Conservation (phyloP, 345 rosid genomes). For the Laguncularia racemosa region DNA sequence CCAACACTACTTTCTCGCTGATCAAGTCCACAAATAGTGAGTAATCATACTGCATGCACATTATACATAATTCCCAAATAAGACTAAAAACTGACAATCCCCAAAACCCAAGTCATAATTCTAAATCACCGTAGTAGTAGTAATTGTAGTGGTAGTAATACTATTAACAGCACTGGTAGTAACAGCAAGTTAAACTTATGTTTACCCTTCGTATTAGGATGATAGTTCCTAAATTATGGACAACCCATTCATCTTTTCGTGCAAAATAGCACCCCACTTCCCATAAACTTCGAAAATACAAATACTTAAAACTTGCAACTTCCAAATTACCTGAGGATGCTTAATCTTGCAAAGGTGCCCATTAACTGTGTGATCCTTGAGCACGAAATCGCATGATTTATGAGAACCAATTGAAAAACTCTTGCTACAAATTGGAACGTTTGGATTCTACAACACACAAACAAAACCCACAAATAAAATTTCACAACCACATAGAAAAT, state of each 20-base stretch:
- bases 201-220: too few species aligned
- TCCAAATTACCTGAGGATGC: constrained; percentile 44
- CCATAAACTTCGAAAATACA: not conserved
- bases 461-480: not conserved
- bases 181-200: too few species aligned
- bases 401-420: constrained; percentile 55
- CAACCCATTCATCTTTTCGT: not conserved
- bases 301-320: not conserved
- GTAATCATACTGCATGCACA: constrained; percentile 56
- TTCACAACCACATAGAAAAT: not conserved
- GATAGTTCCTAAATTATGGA: too few species aligned
- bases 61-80: constrained; percentile 45
- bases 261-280: not conserved
- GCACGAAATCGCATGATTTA: constrained; percentile 36
- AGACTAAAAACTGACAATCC: constrained; percentile 3
- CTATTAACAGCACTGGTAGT: too few species aligned
- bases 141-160: not conserved
- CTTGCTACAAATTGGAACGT: constrained; percentile 27
- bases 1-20: constrained; percentile 59
- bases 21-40: constrained; percentile 70
- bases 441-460: constrained; percentile 46
- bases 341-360: constrained; percentile 50
- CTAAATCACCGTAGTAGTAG: not conserved
- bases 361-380: constrained; percentile 47
- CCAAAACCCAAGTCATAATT: not conserved